Conservation (phyloP, 176 grass and related monocot genomes). For the Zizania latifolia region DNA sequence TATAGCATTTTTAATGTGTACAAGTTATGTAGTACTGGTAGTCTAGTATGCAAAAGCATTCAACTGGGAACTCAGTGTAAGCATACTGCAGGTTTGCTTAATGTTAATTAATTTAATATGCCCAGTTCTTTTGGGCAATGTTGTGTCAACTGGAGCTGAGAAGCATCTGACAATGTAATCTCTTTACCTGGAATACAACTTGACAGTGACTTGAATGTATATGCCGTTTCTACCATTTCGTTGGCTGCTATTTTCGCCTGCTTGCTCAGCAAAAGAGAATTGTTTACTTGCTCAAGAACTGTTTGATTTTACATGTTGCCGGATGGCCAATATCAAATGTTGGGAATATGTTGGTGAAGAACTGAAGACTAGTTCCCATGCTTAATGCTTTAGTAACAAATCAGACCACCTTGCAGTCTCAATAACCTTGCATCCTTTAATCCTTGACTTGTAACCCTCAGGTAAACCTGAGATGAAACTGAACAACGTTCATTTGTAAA, state of each 20-base stretch:
- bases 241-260: neutral
- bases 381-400: neutral
- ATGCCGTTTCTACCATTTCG: neutral
- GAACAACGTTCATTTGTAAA: too few species aligned
- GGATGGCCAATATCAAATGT: neutral
- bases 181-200: neutral
- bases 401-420: neutral
- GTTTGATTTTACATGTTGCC: neutral
- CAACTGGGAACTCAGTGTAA: neutral
- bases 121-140: neutral
- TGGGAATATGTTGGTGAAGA: neutral
- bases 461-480: neutral
- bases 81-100: constrained; percentile 11
- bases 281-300: neutral
- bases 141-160: neutral
- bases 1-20: neutral
- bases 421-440: neutral
- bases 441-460: neutral
- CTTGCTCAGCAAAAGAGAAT: neutral
- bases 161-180: neutral
- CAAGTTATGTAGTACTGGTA: neutral
- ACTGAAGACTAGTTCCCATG: neutral
- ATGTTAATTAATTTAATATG: neutral
- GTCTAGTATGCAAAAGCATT: constrained; percentile 11
- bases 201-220: neutral